Conservation (phyloP, 164 flowering plant genomes). For the Nymphaea thermarum region DNA sequence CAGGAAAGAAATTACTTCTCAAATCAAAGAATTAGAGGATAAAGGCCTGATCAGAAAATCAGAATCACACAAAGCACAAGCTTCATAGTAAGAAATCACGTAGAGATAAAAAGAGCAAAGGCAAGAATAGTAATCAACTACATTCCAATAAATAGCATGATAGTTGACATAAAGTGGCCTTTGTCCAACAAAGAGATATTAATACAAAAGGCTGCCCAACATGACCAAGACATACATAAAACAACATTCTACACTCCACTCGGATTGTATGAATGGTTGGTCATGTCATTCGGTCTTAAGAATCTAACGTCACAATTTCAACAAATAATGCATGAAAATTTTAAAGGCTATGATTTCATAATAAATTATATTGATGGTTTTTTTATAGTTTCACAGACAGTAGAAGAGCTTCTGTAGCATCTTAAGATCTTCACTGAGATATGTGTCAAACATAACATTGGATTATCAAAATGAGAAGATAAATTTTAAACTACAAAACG, state of each 20-base stretch:
- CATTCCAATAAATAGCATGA: neutral
- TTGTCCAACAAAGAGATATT: neutral
- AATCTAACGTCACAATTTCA: neutral
- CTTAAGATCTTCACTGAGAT: neutral
- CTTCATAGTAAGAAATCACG: neutral
- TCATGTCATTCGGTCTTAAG: neutral
- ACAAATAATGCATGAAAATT: neutral
- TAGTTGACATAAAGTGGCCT: neutral
- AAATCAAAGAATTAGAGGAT: neutral
- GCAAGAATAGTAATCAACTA: neutral
- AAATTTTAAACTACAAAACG: neutral
- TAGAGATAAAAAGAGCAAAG: neutral
- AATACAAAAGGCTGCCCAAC: too few species aligned
- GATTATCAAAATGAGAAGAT: neutral
- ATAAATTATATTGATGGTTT: neutral
- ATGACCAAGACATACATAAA: neutral
- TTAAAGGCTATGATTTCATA: neutral
- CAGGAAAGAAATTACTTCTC: neutral
- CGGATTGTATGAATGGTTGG: neutral
- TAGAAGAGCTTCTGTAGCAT: neutral
- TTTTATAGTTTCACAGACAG: neutral
- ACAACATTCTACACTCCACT: neutral
- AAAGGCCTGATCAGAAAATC: neutral
- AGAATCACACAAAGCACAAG: neutral
- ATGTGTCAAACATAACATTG: neutral